A percentile compares a stretch with the other conserved stretches of the same genome.
phyloP scores from a whole-genome alignment of 352 stramenopile genomes.

The Pythium diclinum region DNA sequence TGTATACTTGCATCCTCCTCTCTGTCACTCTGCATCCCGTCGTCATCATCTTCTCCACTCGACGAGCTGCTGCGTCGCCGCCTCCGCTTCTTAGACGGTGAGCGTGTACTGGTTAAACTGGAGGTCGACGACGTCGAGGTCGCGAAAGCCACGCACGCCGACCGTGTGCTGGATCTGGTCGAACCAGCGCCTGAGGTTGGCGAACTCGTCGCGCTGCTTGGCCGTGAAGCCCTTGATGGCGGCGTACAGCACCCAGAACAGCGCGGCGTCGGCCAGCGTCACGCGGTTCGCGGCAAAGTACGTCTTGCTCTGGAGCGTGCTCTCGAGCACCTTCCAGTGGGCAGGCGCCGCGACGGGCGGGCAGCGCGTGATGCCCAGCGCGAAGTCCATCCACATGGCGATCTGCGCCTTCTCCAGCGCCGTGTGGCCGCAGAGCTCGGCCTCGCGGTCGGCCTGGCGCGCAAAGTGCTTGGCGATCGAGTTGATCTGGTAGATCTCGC shows the following conservation, averaged over 20 bases:
- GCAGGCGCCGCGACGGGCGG: constrained; percentile 31
- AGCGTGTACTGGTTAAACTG: constrained; percentile 48
- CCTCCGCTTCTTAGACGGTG: constrained; percentile 50
- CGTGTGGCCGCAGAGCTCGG: constrained; percentile 53
- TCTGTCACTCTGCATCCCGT: background rate
- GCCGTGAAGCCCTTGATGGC: constrained; percentile 37
- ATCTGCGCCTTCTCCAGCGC: constrained; percentile 71
- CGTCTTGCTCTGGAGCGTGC: constrained; percentile 48
- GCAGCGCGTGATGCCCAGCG: constrained; percentile 43
- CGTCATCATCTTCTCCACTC: background rate
- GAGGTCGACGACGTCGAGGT: constrained; percentile 62
- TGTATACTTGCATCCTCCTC: constrained; percentile 1
- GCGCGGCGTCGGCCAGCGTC: constrained; percentile 73
- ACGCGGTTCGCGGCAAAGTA: constrained; percentile 67
- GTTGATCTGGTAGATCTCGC: constrained; percentile 65
- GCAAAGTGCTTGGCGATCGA: constrained; percentile 79
- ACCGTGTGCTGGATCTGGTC: constrained; percentile 85
- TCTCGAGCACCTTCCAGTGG: constrained; percentile 69
- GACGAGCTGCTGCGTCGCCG: background rate
- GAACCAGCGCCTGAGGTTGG: constrained; percentile 78
- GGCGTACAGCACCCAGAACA: constrained; percentile 65
- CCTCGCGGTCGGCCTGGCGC: constrained; percentile 66
- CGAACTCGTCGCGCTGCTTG: constrained; percentile 44
- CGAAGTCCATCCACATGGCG: constrained; percentile 77
- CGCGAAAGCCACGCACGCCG: constrained; percentile 77